Conservation (phyloP, 305 asterid genomes). For the Fraxinus greggii region DNA sequence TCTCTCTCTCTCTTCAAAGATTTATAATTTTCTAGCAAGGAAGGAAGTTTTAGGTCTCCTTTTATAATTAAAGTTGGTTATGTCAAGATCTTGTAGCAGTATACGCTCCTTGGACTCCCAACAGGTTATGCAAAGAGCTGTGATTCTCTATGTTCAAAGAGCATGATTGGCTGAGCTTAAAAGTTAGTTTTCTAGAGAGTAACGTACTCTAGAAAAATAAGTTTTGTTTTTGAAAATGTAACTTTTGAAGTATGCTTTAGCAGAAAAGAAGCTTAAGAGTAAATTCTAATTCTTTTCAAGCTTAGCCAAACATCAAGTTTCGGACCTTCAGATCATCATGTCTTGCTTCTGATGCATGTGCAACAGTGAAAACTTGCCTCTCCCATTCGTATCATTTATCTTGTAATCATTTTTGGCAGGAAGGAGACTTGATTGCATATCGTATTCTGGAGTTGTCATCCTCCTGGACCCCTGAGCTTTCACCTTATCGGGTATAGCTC, state of each 20-base stretch:
- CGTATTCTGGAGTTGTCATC: conserved; percentile 83
- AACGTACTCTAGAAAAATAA: background rate
- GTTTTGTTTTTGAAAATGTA: background rate
- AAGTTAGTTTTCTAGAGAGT: background rate
- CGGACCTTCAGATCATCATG: background rate
- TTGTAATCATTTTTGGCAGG: conserved; percentile 43
- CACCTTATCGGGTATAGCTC: conserved; percentile 63
- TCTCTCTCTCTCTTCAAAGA: background rate
- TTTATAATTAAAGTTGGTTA: background rate
- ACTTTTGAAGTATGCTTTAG: background rate
- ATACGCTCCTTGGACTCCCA: background rate
- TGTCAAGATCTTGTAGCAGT: background rate
- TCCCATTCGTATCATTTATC: background rate
- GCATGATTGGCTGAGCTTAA: background rate
- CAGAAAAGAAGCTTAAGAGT: background rate
- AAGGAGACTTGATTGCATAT: conserved; percentile 85
- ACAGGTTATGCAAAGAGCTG: background rate
- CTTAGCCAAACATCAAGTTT: background rate
- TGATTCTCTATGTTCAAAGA: background rate
- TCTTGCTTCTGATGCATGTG: background rate
- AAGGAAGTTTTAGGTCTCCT: background rate
- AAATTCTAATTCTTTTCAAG: background rate
- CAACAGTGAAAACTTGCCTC: background rate
- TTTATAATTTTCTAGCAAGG: background rate
- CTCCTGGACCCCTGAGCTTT: conserved; percentile 89